phyloP scores from a whole-genome alignment of 2,329 filamentous ascomycete species.

The Epichloe coenophiala region DNA sequence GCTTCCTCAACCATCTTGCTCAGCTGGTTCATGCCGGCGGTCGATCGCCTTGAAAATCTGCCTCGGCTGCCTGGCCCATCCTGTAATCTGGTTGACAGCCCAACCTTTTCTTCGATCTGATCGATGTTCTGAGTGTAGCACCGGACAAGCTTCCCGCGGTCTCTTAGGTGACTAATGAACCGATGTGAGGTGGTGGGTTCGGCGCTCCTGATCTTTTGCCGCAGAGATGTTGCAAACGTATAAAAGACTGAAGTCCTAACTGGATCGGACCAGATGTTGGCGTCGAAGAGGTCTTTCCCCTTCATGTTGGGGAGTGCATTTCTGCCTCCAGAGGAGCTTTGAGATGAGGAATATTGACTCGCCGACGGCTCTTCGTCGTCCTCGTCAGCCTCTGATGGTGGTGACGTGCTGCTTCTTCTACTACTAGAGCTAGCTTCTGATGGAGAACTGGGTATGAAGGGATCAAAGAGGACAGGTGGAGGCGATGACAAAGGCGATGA shows the following conservation, averaged over 20 bases:
- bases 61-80: slow-evolving; percentile 48
- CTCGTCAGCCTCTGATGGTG: slow-evolving; percentile 30
- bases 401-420: slow-evolving; percentile 24
- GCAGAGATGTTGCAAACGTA: slow-evolving; percentile 54
- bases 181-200: slow-evolving; percentile 52
- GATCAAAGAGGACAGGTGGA: slow-evolving; percentile 38
- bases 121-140: slow-evolving; percentile 71
- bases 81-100: slow-evolving; percentile 47
- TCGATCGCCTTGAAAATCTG: slow-evolving; percentile 41
- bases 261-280: slow-evolving; percentile 55
- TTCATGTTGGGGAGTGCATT: slow-evolving; percentile 46
- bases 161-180: slow-evolving; percentile 54
- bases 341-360: slow-evolving; percentile 25
- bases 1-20: slow-evolving; percentile 25
- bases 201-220: slow-evolving; percentile 50
- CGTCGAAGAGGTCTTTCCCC: slow-evolving; percentile 58
- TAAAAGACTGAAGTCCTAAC: slow-evolving; percentile 58
- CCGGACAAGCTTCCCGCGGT: slow-evolving; percentile 53
- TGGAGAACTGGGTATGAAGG: slow-evolving; percentile 26
- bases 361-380: slow-evolving; percentile 24
- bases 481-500: slow-evolving; percentile 47
- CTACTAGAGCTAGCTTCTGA: slow-evolving; percentile 22
- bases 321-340: slow-evolving; percentile 20
- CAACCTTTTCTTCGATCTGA: slow-evolving; percentile 57
- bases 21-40: slow-evolving; percentile 19